phyloP scores from a whole-genome alignment of 768 basidiomycete species.

The Hortiboletus campestris region DNA sequence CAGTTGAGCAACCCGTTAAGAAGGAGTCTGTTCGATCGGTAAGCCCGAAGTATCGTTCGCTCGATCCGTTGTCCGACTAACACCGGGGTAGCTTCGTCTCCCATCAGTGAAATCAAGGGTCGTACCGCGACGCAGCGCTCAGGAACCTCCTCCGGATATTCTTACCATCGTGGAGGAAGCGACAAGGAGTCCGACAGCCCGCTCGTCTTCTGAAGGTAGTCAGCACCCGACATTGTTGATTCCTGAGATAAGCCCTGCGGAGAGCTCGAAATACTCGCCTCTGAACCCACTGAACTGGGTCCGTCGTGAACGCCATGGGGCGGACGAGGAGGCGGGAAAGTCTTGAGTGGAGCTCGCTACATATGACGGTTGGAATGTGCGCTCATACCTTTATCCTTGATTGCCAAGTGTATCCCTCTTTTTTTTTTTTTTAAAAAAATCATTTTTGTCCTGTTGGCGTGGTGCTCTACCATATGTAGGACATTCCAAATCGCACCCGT shows the following conservation, averaged over 20 bases:
- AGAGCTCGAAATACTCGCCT: background rate
- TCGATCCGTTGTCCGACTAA: background rate
- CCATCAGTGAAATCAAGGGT: background rate
- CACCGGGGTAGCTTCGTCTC: background rate
- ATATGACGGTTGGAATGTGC: too few species aligned
- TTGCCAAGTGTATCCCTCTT: too few species aligned
- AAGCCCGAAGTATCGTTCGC: background rate
- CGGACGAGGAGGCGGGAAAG: background rate
- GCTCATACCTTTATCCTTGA: too few species aligned
- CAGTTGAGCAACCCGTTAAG: background rate
- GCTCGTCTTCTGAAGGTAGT: background rate
- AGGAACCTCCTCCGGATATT: conserved; percentile 2
- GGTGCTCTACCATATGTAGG: too few species aligned
- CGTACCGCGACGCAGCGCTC: background rate
- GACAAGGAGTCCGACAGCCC: background rate
- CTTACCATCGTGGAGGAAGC: conserved; percentile 8
- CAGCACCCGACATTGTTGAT: background rate
- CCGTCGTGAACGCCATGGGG: background rate
- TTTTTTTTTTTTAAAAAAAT: too few species aligned
- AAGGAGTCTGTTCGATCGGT: background rate
- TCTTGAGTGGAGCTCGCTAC: background rate
- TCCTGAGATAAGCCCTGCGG: background rate
- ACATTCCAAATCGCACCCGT: too few species aligned
- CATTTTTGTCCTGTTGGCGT: too few species aligned
- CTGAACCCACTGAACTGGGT: background rate